Percentiles rank a stretch among this genome's conserved stretches.
phyloP scores from a whole-genome alignment of 2,329 filamentous ascomycete species.

The Fusarium subglutinans region DNA sequence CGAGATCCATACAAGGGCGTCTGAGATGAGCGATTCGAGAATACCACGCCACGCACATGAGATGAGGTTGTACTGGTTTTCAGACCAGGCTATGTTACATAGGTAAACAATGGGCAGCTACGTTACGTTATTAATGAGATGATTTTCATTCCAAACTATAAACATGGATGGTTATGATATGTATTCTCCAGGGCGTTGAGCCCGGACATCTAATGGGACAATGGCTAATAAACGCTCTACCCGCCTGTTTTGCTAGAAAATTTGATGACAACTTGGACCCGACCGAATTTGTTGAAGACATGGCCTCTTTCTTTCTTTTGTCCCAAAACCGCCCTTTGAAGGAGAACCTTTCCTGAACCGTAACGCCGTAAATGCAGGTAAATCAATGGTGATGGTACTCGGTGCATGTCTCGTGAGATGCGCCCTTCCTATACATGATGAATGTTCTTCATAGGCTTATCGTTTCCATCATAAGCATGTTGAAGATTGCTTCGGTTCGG shows the following conservation, averaged over 20 bases:
- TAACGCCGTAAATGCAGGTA: constrained; percentile 33
- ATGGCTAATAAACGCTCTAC: constrained; percentile 29
- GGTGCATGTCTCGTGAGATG: background rate
- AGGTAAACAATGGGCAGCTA: background rate
- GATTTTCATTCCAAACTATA: background rate
- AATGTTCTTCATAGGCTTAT: constrained; percentile 26
- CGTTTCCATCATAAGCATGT: constrained; percentile 26
- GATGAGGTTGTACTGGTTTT: background rate
- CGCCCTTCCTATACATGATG: constrained; percentile 23
- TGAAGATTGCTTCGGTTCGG: constrained; percentile 25
- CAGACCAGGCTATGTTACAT: background rate
- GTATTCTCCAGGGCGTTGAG: constrained; percentile 44
- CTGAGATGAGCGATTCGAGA: background rate
- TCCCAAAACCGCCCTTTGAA: constrained; percentile 23
- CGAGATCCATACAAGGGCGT: constrained; percentile 20
- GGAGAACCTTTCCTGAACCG: constrained; percentile 11
- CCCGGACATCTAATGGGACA: constrained; percentile 43
- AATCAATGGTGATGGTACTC: constrained; percentile 21
- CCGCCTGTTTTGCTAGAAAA: constrained; percentile 21
- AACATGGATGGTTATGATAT: background rate
- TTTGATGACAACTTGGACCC: constrained; percentile 37
- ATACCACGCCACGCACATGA: background rate
- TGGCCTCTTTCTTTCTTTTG: constrained; percentile 35
- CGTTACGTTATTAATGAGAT: background rate
- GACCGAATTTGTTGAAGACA: constrained; percentile 46